These are phyloP conservation scores for Erythrophleum fordii DNA, from an alignment of 306 rosid species.

Conservation along the genomic window DNA sequence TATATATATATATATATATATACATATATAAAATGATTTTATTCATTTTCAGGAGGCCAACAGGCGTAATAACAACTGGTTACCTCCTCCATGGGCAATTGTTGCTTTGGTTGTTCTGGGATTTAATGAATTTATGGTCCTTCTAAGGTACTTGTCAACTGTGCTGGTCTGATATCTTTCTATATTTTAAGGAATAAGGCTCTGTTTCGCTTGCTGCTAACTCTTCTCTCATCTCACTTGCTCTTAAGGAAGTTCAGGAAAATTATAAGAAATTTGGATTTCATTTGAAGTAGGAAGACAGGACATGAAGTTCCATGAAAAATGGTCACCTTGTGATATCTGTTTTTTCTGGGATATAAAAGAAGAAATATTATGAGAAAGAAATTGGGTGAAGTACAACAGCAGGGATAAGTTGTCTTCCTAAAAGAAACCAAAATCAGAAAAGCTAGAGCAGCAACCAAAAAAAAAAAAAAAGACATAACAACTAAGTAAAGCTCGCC, in stretches of 20 bases:
- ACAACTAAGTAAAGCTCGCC: not conserved
- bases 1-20: too few relatives aligned
- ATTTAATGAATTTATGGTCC: conserved; percentile 89
- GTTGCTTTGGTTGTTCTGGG: conserved; percentile 77
- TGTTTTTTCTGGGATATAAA: not conserved
- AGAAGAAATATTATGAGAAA: not conserved
- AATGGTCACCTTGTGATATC: not conserved
- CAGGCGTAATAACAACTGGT: conserved; percentile 82
- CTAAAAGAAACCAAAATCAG: not conserved
- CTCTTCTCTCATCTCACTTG: not conserved
- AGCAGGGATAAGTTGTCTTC: not conserved
- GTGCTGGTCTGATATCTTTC: conserved; percentile 12
- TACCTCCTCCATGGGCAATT: conserved; percentile 99
- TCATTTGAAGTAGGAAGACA: not conserved
- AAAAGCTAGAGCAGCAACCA: not conserved
- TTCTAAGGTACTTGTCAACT: conserved; percentile 58
- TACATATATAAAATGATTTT: too few relatives aligned
- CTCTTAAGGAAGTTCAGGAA: not conserved
- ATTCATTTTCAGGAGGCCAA: conserved; percentile 72
- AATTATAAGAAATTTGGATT: not conserved
- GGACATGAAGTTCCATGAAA: not conserved
- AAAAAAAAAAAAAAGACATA: not conserved
- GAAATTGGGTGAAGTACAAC: not conserved
- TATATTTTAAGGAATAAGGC: conserved; percentile 4
- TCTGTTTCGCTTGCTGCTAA: conserved; percentile 1